Conservation (phyloP, 1,139 yeast genomes). For the Blastobotrys ciferrii region DNA sequence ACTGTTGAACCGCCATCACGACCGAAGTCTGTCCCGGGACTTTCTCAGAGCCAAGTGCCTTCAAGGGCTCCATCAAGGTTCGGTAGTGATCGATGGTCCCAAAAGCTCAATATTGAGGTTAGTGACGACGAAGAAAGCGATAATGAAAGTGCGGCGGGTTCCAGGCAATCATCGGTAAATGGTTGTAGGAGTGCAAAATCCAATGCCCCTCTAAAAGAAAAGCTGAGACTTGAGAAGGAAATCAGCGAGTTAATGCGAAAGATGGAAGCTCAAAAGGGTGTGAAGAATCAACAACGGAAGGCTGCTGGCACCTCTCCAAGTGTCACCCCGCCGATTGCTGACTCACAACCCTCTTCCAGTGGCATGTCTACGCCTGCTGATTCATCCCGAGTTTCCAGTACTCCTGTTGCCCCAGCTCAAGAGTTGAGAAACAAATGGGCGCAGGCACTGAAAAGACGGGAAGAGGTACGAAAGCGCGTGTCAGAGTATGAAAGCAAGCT, state of each 20-base stretch:
- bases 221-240: constrained; percentile 16
- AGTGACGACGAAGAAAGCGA: constrained; percentile 25
- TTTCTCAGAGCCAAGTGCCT: not conserved
- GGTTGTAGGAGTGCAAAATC: not conserved
- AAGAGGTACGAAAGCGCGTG: not conserved
- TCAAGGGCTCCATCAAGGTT: constrained; percentile 25
- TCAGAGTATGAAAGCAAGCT: constrained; percentile 11
- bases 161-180: not conserved
- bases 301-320: not conserved
- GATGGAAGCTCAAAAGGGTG: constrained; percentile 14
- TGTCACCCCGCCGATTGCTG: not conserved
- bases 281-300: not conserved
- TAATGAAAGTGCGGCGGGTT: constrained; percentile 6
- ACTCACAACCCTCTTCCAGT: not conserved
- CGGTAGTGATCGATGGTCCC: constrained; percentile 38
- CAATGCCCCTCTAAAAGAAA: constrained; percentile 10
- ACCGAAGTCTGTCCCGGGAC: not conserved
- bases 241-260: constrained; percentile 17
- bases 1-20: not conserved
- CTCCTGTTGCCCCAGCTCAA: not conserved
- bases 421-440: not conserved
- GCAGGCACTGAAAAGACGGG: not conserved
- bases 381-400: not conserved
- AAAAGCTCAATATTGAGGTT: constrained; percentile 23
- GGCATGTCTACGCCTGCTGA: not conserved